Evolutionary conservation across 2,329 filamentous ascomycete genomes (phyloP), one percentile per base, ranked within the genome.

Genomic region (Aureobasidium sp.): DNA sequence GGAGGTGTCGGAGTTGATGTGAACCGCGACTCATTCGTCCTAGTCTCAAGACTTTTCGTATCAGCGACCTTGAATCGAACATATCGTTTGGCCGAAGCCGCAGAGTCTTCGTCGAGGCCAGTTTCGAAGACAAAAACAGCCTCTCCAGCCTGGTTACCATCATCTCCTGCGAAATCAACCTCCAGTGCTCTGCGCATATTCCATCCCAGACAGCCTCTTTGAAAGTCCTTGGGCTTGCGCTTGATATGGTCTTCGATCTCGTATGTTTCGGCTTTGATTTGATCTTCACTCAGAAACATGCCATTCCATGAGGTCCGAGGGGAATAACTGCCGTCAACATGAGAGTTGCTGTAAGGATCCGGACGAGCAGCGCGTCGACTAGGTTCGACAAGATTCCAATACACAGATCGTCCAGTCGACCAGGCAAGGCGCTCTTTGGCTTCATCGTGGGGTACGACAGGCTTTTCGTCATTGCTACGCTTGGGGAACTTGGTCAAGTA

Each of bases 101-200:
- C 72, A 33, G 77, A 74, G 7, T 79, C 79, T 63, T 88, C 82
- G 29, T 83, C 82, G n/a, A 84, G 73, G 0, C 89, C 90, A 67
- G 87, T 88, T 35, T 84, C 80, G 49, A 96, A 79, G 2, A 95
- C 81, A 27, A 95, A 79, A 40, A 95, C 77, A 17, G 80, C 81
- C 72, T 96, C 93, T 21, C 91, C 91, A 27, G 85, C 86, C 51
- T 85, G 83, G 59, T 83, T 78, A n/a, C 84, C 83, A 73, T 94
- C 88, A 65, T 92, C 89, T 21, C 84, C 85, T 42, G 88, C 88
- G 74, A 96, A 97, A 69, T 99, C 94, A 2, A 96, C 90, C 67
- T 94, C 87, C 2, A 97, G 77, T 63, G 79, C 85, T 62, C 91
- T 84, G 57, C 85, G 85, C 92, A 97, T 97, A 68, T 97, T 89